Percentiles rank a stretch among this genome's conserved stretches.
phyloP scores from a whole-genome alignment of 768 basidiomycete genomes.

The Trametes cubensis region DNA sequence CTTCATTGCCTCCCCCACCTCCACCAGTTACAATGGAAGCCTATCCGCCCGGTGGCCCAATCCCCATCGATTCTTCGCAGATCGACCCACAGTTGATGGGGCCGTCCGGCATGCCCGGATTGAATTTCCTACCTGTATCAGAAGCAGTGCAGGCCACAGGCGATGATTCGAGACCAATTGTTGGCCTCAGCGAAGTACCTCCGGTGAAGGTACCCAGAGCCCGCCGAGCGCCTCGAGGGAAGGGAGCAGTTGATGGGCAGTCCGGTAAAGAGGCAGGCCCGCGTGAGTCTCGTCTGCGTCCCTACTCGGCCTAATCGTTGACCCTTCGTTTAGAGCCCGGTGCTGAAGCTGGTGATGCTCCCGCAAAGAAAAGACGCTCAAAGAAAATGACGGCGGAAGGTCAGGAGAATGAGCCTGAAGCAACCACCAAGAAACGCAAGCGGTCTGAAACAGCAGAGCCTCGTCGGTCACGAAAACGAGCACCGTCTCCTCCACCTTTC shows the following conservation, averaged over 20 bases:
- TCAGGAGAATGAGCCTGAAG: conserved; percentile 2
- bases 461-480: conserved; percentile 44
- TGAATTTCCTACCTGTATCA: background rate
- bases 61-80: conserved; percentile 17
- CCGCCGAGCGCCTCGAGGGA: background rate
- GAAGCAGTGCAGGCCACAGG: background rate
- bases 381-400: background rate
- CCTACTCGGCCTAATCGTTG: no score
- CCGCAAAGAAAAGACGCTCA: conserved; percentile 7
- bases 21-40: background rate
- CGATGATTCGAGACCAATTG: background rate
- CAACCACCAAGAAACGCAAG: conserved; percentile 20
- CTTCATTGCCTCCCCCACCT: background rate
- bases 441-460: conserved; percentile 27
- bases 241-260: background rate
- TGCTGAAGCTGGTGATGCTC: background rate
- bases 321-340: background rate
- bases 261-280: background rate
- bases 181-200: background rate
- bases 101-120: background rate
- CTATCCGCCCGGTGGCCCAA: background rate
- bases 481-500: conserved; percentile 56
- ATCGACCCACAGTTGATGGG: conserved; percentile 24
- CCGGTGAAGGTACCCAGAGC: background rate
- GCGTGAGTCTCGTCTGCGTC: background rate